Evolutionary conservation across 768 basidiomycete genomes (phyloP), one percentile per base, ranked within the genome.

Genomic region (Russula vinacea): DNA sequence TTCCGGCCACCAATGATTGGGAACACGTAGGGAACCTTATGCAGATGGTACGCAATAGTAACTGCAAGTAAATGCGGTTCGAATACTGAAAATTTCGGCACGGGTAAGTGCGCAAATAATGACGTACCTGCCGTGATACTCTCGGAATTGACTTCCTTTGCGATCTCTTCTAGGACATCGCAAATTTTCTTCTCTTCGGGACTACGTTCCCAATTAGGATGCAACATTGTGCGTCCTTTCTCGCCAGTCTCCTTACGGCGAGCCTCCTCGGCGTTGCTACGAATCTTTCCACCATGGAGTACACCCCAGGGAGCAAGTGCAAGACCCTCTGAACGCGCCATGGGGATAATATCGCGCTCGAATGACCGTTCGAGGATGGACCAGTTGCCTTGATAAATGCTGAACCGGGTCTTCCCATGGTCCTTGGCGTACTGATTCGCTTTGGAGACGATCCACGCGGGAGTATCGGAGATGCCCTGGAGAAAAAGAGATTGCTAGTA

Each of bases 1-100:
- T 80, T 83, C n/a, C 79, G 73, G 0, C 79, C 78, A 2, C 80
- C 80, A 19, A 82, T 70, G 62, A 81, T 74, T 0, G 79, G 80
- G 72, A 81, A 81, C 1, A 80, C 78, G 56, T 74, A 80, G 0
- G 78, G 76, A 2, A 77, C 72, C 67, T 82, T 83, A 17, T 81
- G 77, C 70, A 83, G 71, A 14, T 83, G 73, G 57, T 81, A 82
- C 19, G 80, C 79, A 53, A 83, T 78, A 5, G 79, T 79, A 3
- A 81, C 79, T 77, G n/a, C n/a, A 44, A 44, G 19, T 9, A 44
- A 44, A 45, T 45, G 19, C 44, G 19, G 4, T 45, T 53, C 33
- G n/a, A 7, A 24, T n/a, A 49, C 19, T 29, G 29, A 57, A 42
- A 4, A 0, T 32, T 37, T 14, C 9, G 33, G 44, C 10, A 9